These are phyloP conservation scores for Vaccinium myrtillus DNA, from an alignment of 148 eudicot genomes.

Conservation along the genomic window DNA sequence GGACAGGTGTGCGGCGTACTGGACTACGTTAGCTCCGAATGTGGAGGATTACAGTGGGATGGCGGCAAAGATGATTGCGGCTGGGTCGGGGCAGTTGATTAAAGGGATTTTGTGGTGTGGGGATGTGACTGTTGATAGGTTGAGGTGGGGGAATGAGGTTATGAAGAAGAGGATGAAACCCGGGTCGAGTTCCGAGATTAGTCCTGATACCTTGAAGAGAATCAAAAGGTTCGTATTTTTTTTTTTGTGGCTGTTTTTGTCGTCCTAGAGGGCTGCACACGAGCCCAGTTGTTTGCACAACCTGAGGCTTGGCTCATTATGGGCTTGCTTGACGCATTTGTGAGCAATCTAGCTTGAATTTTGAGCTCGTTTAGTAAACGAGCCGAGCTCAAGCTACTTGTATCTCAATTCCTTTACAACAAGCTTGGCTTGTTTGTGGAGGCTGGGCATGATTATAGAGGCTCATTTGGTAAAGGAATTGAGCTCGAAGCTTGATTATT, in stretches of 20 bases:
- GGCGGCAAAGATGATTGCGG: constrained; percentile 70
- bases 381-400: too few species aligned
- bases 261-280: too few species aligned
- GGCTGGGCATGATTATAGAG: too few species aligned
- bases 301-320: too few species aligned
- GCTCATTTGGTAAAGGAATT: too few species aligned
- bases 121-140: constrained; percentile 80
- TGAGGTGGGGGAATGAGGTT: constrained; percentile 83
- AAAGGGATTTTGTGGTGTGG: constrained; percentile 99
- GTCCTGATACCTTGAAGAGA: constrained; percentile 65
- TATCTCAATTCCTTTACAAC: too few species aligned
- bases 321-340: too few species aligned
- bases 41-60: constrained; percentile 89
- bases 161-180: constrained; percentile 61
- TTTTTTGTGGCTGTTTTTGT: constrained; percentile 11
- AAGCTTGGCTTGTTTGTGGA: too few species aligned
- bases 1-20: constrained; percentile 74
- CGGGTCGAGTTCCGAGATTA: constrained; percentile 42
- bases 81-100: constrained; percentile 82
- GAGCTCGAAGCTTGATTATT: too few species aligned
- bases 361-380: too few species aligned
- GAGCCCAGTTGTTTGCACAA: too few species aligned
- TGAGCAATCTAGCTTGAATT: too few species aligned
- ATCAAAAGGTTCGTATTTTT: constrained; percentile 54
- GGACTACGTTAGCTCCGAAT: constrained; percentile 96